Evolutionary conservation across 2,329 filamentous ascomycete species (phyloP).

Genomic region (Alternaria burnsii): DNA sequence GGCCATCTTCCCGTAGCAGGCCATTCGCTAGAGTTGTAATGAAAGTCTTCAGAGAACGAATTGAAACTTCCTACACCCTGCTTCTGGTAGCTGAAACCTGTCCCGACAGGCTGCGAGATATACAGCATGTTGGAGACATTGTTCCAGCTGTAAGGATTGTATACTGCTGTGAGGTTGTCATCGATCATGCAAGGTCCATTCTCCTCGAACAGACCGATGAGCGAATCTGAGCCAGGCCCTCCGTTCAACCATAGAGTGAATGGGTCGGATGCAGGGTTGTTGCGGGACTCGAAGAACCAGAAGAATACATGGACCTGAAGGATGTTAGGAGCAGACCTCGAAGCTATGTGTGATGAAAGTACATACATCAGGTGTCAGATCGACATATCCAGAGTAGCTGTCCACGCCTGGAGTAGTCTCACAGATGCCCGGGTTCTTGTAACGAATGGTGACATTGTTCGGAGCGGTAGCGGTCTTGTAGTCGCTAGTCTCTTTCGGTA

Average conservation of each 20-base stretch:
- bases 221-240: constrained; percentile 60
- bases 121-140: constrained; percentile 69
- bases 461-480: constrained; percentile 58
- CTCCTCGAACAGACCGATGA: constrained; percentile 63
- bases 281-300: constrained; percentile 63
- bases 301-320: constrained; percentile 51
- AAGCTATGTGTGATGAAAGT: neutral
- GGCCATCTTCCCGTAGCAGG: constrained; percentile 59
- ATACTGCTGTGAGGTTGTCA: constrained; percentile 31
- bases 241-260: constrained; percentile 63
- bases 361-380: constrained; percentile 46
- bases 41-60: constrained; percentile 55
- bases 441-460: constrained; percentile 57
- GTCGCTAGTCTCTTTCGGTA: constrained; percentile 53
- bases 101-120: constrained; percentile 68
- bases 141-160: constrained; percentile 69
- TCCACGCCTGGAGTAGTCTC: constrained; percentile 63
- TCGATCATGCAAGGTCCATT: constrained; percentile 33
- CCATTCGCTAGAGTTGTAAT: constrained; percentile 54
- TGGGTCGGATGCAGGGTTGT: constrained; percentile 57
- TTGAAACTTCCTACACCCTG: constrained; percentile 37
- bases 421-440: constrained; percentile 63
- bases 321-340: neutral
- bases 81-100: constrained; percentile 60
- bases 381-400: constrained; percentile 55